Base-by-base conservation (phyloP, 441 rosid species). In the Eruca vesicaria region DNA sequence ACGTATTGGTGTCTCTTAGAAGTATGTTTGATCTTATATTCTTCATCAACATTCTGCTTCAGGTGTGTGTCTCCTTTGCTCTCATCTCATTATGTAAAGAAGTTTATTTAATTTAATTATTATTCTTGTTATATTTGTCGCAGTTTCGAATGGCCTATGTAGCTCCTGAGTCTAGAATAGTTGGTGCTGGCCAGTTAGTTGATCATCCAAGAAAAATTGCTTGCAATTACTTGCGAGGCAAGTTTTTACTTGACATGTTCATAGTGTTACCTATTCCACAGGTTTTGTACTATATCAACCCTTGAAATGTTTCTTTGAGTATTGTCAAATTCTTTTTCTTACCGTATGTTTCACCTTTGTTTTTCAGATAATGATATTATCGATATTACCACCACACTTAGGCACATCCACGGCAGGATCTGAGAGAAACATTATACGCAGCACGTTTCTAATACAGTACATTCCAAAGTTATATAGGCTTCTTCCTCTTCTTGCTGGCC, bases 141-240 rank as follows among this genome's bases (percentile, higher is more conserved):
- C 89, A 95, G 97, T 92, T 90, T 79, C 88, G 89, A 62, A 69
- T 95, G 83, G 96, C 98, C 16, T 95, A 87, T 74, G 75, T 92
- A 67, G 94, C 96, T 79, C 97, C 91, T 0, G 98, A 92, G 79
- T 88, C 96, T 35, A 84, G 77, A 58, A 94, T 88, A 52, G 86
- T 89, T 81, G 98, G 98, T 76, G 96, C 96, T 63, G 98, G 99
- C 48, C 93, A 89, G 82, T 82, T 95, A 67, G 99, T 90, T 83
- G 97, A 89, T 78, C 87, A 89, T 73, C 99, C 99, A 8, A 86
- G 66, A 63, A 86, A 81, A 83, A 92, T 92, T 66, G 93, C 97
- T 43, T 23, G 19, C 71, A 58, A 88, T 82, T 92, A 94, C 85
- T 32, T 92, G 14, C 63, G 66, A 4, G 82, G 96, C 78, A 79